These are phyloP conservation scores for Rheum nobile DNA, from an alignment of 148 eudicot species.

Conservation along the genomic window DNA sequence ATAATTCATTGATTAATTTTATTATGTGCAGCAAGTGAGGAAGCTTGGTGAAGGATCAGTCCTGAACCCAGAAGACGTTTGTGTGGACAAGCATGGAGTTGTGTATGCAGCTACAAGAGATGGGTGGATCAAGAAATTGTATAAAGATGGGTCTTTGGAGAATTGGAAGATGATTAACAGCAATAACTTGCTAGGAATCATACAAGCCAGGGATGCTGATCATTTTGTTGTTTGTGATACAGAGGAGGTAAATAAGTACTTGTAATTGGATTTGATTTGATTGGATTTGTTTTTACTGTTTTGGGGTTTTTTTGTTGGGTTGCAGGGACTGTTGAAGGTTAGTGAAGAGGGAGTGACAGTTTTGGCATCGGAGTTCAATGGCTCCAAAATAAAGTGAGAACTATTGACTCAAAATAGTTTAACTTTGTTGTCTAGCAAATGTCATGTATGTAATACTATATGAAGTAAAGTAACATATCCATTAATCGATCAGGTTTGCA, in stretches of 20 bases:
- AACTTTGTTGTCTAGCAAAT: not conserved
- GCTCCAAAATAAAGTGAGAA: slow-evolving; percentile 40
- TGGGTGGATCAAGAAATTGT: slow-evolving; percentile 73
- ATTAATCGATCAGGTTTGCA: slow-evolving; percentile 41
- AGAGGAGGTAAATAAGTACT: slow-evolving; percentile 25
- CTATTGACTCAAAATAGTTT: not conserved
- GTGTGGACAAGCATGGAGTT: slow-evolving; percentile 50
- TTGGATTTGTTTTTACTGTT: not conserved
- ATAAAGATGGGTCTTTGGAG: slow-evolving; percentile 51
- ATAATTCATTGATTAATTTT: not conserved
- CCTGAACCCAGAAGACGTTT: slow-evolving; percentile 54
- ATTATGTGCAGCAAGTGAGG: slow-evolving; percentile 27
- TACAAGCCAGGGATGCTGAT: slow-evolving; percentile 23
- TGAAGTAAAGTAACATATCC: not conserved
- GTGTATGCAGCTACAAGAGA: slow-evolving; percentile 77
- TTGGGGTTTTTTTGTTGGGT: not conserved
- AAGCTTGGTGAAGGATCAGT: slow-evolving; percentile 72
- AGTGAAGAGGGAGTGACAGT: slow-evolving; percentile 52
- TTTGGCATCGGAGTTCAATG: slow-evolving; percentile 50
- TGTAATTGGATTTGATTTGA: not conserved
- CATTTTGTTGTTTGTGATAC: slow-evolving; percentile 54
- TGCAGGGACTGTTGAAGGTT: slow-evolving; percentile 76
- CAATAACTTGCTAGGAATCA: slow-evolving; percentile 46
- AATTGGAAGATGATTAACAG: slow-evolving; percentile 43
- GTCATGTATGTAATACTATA: too few relatives aligned